Evolutionary conservation across 768 basidiomycete species (phyloP).

Genomic region (Tulasnella sp.): DNA sequence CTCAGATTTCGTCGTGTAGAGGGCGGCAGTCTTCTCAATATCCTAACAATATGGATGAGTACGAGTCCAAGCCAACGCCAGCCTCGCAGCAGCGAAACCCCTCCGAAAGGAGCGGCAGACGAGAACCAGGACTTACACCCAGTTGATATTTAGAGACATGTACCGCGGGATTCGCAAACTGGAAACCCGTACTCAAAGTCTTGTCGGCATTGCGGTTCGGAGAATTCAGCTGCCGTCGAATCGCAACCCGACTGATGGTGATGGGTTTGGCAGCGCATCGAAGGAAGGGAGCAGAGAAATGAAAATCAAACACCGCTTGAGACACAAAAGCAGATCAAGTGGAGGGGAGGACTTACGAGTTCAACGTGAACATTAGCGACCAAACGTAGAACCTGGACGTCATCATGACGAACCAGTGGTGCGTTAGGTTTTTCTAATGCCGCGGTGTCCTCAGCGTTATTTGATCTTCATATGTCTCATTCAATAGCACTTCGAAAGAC

Average conservation of each 20-base stretch:
- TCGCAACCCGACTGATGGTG: not conserved
- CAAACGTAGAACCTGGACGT: not conserved
- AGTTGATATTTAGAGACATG: not conserved
- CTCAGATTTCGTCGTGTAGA: not conserved
- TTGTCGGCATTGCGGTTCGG: not conserved
- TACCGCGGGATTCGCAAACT: not conserved
- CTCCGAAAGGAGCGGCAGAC: not conserved
- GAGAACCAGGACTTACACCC: not conserved
- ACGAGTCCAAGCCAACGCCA: no score
- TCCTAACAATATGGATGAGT: no score
- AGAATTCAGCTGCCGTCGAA: not conserved
- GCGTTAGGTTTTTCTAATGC: not conserved
- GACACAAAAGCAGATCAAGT: not conserved
- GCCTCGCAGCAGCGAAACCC: not conserved
- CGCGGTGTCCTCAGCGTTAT: not conserved
- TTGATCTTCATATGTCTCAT: no score
- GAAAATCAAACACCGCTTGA: not conserved
- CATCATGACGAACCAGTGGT: not conserved
- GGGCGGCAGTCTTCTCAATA: no score
- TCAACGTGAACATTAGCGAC: constrained; percentile 4
- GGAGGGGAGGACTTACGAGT: not conserved
- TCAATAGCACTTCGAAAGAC: no score
- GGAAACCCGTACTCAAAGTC: not conserved
- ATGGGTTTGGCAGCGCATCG: no score
- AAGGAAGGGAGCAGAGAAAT: not conserved